phyloP scores from a whole-genome alignment of 257 asterid genomes.

The Gentiana straminea region DNA sequence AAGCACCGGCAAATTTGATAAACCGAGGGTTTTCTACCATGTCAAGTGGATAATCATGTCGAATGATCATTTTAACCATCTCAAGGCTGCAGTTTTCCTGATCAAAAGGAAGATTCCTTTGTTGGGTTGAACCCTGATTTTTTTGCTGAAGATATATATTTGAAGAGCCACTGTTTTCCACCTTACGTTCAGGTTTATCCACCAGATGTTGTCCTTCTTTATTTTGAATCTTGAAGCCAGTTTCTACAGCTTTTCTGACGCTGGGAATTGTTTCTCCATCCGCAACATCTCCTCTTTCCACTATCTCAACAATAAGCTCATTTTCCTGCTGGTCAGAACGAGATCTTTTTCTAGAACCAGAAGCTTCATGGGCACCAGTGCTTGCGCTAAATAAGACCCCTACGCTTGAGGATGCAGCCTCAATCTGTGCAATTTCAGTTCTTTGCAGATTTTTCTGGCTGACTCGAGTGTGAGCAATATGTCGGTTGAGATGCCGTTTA shows the following conservation, averaged over 20 bases:
- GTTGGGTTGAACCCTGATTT: slow-evolving; percentile 45
- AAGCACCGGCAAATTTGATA: slow-evolving; percentile 35
- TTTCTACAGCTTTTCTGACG: too few species aligned
- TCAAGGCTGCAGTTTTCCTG: slow-evolving; percentile 34
- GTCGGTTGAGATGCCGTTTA: slow-evolving; percentile 47
- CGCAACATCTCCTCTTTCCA: slow-evolving; percentile 8
- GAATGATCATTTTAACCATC: slow-evolving; percentile 71
- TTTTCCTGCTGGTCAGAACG: slow-evolving; percentile 14
- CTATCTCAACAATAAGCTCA: slow-evolving; percentile 25
- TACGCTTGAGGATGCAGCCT: too few species aligned
- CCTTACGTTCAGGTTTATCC: too few species aligned
- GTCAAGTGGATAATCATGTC: slow-evolving; percentile 67
- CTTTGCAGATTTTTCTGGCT: too few species aligned
- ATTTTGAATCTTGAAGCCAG: too few species aligned
- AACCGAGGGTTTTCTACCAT: slow-evolving; percentile 65
- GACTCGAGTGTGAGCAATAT: too few species aligned
- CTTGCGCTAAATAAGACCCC: slow-evolving; percentile 1
- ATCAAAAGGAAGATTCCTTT: slow-evolving; percentile 17
- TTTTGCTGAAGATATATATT: slow-evolving; percentile 43
- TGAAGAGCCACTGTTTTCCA: slow-evolving; percentile 20
- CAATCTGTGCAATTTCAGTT: too few species aligned
- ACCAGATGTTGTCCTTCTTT: too few species aligned
- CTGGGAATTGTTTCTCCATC: too few species aligned
- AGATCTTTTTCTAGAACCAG: slow-evolving; percentile 1
- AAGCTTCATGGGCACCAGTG: slow-evolving; percentile 61